phyloP scores from a whole-genome alignment of 257 asterid species.

The Knoxia roxburghii region DNA sequence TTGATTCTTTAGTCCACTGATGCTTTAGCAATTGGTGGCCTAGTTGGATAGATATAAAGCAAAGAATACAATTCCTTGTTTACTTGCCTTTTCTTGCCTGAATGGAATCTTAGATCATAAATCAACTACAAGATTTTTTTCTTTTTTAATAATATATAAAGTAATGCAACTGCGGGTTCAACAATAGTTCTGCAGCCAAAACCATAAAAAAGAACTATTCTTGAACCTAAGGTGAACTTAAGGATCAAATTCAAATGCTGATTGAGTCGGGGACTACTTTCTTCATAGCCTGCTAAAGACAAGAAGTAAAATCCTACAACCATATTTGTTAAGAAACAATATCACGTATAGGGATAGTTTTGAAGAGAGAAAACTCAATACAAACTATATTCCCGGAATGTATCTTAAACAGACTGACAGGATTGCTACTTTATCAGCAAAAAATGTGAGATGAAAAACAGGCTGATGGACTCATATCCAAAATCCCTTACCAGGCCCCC shows the following conservation, averaged over 20 bases:
- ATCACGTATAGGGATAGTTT: neutral
- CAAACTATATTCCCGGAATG: neutral
- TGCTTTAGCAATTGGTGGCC: constrained; percentile 7
- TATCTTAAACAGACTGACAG: neutral
- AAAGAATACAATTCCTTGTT: constrained; percentile 40
- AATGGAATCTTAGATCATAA: neutral
- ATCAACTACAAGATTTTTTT: constrained; percentile 2
- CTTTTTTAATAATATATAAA: too few relatives aligned
- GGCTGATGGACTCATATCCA: neutral
- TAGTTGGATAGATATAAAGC: constrained; percentile 20
- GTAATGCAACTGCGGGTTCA: too few relatives aligned
- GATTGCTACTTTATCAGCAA: neutral
- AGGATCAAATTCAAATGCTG: too few relatives aligned
- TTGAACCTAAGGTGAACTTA: too few relatives aligned
- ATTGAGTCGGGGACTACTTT: too few relatives aligned
- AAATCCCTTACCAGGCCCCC: neutral
- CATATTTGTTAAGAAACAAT: neutral
- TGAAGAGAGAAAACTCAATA: neutral
- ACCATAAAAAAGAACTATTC: too few relatives aligned
- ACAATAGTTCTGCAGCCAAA: too few relatives aligned
- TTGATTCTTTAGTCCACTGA: constrained; percentile 16
- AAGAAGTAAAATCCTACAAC: neutral
- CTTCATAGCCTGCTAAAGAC: neutral
- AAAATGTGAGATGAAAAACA: neutral
- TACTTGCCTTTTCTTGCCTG: neutral